These are phyloP conservation scores for Calendula officinalis DNA, from an alignment of 129 eudicot genomes.

Conservation along the genomic window DNA sequence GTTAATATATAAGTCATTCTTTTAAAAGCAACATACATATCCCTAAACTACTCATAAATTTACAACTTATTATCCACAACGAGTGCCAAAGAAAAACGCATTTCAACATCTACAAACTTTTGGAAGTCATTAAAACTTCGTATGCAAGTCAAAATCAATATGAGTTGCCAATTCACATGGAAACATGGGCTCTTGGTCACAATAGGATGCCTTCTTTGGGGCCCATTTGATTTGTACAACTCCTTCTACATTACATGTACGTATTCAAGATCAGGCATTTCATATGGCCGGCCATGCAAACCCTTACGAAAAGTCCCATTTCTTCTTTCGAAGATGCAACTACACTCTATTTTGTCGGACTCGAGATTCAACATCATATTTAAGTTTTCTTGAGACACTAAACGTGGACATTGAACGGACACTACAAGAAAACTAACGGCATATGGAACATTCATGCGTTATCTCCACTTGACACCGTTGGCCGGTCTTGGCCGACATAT, in stretches of 20 bases:
- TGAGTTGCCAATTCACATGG: slow-evolving; percentile 40
- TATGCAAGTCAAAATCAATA: slow-evolving; percentile 34
- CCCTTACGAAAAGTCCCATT: slow-evolving; percentile 19
- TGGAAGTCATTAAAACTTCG: slow-evolving; percentile 13
- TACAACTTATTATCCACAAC: no score
- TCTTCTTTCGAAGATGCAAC: slow-evolving; percentile 19
- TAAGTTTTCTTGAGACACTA: neutral
- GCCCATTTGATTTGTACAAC: slow-evolving; percentile 34
- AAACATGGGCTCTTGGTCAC: slow-evolving; percentile 40
- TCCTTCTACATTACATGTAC: slow-evolving; percentile 31
- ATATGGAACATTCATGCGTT: slow-evolving; percentile 19
- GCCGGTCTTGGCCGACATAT: slow-evolving; percentile 15
- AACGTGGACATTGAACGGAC: slow-evolving; percentile 19
- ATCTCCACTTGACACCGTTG: slow-evolving; percentile 10
- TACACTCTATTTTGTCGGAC: slow-evolving; percentile 22
- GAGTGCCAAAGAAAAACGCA: no score
- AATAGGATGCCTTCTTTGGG: slow-evolving; percentile 15
- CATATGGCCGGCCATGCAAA: slow-evolving; percentile 26
- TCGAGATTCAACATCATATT: slow-evolving; percentile 10
- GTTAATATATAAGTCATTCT: no score
- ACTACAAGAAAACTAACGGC: neutral
- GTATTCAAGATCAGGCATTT: slow-evolving; percentile 27
- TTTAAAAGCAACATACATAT: no score
- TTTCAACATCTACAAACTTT: no score
- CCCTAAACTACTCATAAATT: no score